Percentiles rank a stretch among this genome's conserved stretches.
Evolutionary conservation across 768 basidiomycete genomes (phyloP).

Genomic region (Boletus speciosus): DNA sequence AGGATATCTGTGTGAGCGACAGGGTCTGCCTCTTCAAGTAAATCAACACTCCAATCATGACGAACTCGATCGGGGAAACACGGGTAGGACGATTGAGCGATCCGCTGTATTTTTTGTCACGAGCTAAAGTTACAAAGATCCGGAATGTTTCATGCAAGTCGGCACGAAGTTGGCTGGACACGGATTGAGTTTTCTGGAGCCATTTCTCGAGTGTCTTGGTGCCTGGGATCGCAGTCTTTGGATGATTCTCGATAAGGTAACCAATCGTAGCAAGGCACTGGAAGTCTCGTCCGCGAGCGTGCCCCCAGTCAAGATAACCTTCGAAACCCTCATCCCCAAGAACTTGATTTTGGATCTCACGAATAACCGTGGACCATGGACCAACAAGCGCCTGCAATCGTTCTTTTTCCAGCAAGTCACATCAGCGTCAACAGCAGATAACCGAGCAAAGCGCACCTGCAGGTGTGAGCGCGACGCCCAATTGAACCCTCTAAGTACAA

Average conservation of each 20-base stretch:
- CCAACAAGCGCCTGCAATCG: slow-evolving; percentile 49
- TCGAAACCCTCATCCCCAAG: slow-evolving; percentile 35
- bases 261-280: slow-evolving; percentile 40
- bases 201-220: slow-evolving; percentile 36
- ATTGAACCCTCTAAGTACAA: slow-evolving; percentile 43
- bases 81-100: slow-evolving; percentile 35
- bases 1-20: slow-evolving; percentile 40
- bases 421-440: background rate
- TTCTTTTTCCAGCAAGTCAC: slow-evolving; percentile 31
- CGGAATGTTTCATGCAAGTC: slow-evolving; percentile 33
- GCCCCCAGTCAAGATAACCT: slow-evolving; percentile 41
- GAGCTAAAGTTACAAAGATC: slow-evolving; percentile 34
- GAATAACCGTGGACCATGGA: slow-evolving; percentile 41
- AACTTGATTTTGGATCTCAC: slow-evolving; percentile 37
- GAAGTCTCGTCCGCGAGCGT: slow-evolving; percentile 45
- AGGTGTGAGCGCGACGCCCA: slow-evolving; percentile 48
- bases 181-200: slow-evolving; percentile 29
- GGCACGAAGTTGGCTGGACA: slow-evolving; percentile 25
- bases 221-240: slow-evolving; percentile 25
- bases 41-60: slow-evolving; percentile 43
- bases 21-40: slow-evolving; percentile 31
- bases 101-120: slow-evolving; percentile 29
- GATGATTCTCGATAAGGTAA: slow-evolving; percentile 31
- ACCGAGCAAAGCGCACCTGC: slow-evolving; percentile 35
- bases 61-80: slow-evolving; percentile 44